phyloP scores from a whole-genome alignment of 1,284 basidiomycete species.

The Spongiforma sp. region DNA sequence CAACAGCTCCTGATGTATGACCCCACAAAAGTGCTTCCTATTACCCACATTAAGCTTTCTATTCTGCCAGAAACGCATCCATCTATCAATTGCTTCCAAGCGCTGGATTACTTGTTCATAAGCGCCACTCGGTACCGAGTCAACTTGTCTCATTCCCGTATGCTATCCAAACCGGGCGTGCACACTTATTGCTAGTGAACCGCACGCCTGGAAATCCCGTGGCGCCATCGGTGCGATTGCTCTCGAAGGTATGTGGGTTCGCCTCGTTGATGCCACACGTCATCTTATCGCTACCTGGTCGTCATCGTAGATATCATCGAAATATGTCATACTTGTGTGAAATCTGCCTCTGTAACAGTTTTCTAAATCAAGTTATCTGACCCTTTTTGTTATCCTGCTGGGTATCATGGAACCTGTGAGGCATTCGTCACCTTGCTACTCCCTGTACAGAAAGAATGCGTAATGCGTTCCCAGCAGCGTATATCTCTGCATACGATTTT shows the following conservation, averaged over 20 bases:
- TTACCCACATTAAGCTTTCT: slow-evolving; percentile 75
- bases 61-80: slow-evolving; percentile 93
- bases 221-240: slow-evolving; percentile 87
- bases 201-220: slow-evolving; percentile 78
- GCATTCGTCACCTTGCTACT: too few species aligned
- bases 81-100: slow-evolving; percentile 86
- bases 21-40: slow-evolving; percentile 78
- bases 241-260: slow-evolving; percentile 62
- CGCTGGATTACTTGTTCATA: slow-evolving; percentile 82
- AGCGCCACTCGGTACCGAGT: not conserved
- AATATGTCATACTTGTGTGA: too few species aligned
- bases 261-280: not conserved
- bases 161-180: slow-evolving; percentile 91
- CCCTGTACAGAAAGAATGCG: too few species aligned
- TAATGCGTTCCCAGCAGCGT: slow-evolving; percentile 77
- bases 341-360: too few species aligned
- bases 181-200: slow-evolving; percentile 90
- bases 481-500: slow-evolving; percentile 96
- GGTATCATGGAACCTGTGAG: too few species aligned
- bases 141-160: slow-evolving; percentile 37
- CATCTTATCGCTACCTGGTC: not conserved
- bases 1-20: slow-evolving; percentile 84
- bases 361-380: too few species aligned
- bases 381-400: too few species aligned
- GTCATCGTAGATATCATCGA: slow-evolving; percentile 68